These are phyloP conservation scores for Fusarium citri DNA, from an alignment of 2,329 filamentous ascomycete genomes.

Conservation along the genomic window DNA sequence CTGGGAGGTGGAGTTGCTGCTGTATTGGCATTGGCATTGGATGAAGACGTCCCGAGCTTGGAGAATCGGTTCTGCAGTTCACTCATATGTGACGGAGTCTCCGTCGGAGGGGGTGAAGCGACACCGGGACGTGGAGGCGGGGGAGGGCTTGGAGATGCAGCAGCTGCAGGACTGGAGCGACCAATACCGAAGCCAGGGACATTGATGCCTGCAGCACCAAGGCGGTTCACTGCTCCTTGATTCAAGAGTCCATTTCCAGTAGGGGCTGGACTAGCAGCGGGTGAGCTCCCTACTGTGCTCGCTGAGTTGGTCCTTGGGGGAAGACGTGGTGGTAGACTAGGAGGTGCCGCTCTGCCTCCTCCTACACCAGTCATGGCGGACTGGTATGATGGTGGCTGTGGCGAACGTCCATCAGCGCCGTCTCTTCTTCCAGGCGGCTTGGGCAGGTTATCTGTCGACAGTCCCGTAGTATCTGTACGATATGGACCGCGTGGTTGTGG, in stretches of 20 bases:
- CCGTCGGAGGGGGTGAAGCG: conserved; percentile 33
- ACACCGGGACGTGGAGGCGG: conserved; percentile 43
- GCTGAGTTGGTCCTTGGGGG: conserved; percentile 61
- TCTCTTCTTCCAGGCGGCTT: conserved; percentile 72
- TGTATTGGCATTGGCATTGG: conserved; percentile 22
- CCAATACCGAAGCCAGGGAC: conserved; percentile 84
- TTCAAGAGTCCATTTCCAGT: conserved; percentile 55
- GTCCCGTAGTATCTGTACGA: conserved; percentile 75
- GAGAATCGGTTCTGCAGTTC: conserved; percentile 77
- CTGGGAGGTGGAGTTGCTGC: conserved; percentile 47
- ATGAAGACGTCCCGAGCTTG: conserved; percentile 57
- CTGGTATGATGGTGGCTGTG: conserved; percentile 49
- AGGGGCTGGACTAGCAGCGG: conserved; percentile 39
- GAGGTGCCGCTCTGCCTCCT: conserved; percentile 51
- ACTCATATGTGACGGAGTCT: conserved; percentile 61
- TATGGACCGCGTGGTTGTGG: conserved; percentile 72
- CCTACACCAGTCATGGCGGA: conserved; percentile 44
- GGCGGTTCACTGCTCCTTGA: conserved; percentile 70
- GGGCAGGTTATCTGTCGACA: conserved; percentile 76
- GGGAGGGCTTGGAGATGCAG: conserved; percentile 45
- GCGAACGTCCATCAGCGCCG: conserved; percentile 52
- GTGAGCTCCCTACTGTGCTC: conserved; percentile 43
- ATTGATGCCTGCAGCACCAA: conserved; percentile 80
- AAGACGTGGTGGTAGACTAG: conserved; percentile 77
- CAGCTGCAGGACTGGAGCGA: conserved; percentile 47